Percentiles rank a stretch among this genome's conserved stretches.
phyloP scores from a whole-genome alignment of 2,329 filamentous ascomycete genomes.

The Coniochaeta prunicola region DNA sequence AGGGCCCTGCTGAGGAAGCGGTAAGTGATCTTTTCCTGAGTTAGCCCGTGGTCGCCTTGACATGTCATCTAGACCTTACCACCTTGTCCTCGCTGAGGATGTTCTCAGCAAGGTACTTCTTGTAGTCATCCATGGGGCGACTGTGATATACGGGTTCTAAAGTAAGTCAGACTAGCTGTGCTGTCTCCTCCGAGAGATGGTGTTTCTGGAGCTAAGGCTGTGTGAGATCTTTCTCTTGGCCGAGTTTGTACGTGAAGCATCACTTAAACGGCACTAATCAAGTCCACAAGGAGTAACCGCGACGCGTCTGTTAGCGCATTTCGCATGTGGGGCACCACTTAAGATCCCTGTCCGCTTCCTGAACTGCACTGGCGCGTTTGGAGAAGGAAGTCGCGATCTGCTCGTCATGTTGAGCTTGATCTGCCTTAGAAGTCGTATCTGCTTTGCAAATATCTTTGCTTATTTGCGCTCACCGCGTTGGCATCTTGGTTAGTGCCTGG shows the following conservation, averaged over 20 bases:
- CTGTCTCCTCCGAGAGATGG: no score
- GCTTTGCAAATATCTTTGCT: background rate
- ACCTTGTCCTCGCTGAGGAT: constrained; percentile 69
- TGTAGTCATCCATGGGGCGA: constrained; percentile 51
- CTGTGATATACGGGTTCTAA: background rate
- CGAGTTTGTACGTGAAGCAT: no score
- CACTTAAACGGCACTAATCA: no score
- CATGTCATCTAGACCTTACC: constrained; percentile 36
- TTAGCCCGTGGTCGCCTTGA: background rate
- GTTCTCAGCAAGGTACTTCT: constrained; percentile 65
- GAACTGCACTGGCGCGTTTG: background rate
- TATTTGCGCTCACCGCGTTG: background rate
- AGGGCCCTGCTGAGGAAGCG: constrained; percentile 74
- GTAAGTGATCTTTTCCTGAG: constrained; percentile 66
- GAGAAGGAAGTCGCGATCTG: background rate
- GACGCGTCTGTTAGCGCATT: background rate
- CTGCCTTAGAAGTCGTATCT: background rate
- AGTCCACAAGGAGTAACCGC: background rate
- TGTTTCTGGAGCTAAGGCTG: no score
- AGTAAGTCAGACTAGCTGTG: no score
- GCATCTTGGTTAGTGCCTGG: background rate
- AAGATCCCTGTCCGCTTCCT: background rate
- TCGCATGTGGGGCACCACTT: background rate
- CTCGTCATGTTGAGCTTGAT: background rate
- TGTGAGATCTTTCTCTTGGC: no score